Conservation (phyloP, 495 filamentous ascomycete genomes). For the Pyrenula massariospora region DNA sequence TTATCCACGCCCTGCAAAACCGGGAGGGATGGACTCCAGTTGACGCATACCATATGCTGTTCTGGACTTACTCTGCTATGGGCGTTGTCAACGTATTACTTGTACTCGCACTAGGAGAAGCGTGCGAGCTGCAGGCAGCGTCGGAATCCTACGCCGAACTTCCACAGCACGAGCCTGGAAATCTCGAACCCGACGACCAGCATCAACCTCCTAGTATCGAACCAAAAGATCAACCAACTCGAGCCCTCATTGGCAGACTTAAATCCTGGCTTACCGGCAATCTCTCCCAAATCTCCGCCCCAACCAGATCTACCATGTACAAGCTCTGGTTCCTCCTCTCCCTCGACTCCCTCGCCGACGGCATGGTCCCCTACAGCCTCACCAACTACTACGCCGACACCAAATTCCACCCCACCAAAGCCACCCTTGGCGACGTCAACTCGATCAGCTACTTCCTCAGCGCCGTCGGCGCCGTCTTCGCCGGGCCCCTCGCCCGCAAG, state of each 20-base stretch:
- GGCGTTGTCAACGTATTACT: slow-evolving; percentile 56
- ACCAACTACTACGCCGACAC: neutral
- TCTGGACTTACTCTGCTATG: slow-evolving; percentile 56
- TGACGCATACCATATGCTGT: slow-evolving; percentile 55
- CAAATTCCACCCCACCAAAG: neutral
- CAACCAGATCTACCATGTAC: slow-evolving; percentile 49
- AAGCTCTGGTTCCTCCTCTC: slow-evolving; percentile 66
- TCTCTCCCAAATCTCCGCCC: slow-evolving; percentile 40
- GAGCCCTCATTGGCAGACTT: slow-evolving; percentile 22
- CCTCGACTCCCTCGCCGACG: slow-evolving; percentile 68
- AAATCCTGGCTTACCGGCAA: neutral
- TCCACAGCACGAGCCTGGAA: neutral
- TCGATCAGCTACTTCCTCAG: neutral
- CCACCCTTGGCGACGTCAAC: neutral
- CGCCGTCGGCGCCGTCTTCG: neutral
- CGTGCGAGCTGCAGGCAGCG: slow-evolving; percentile 36
- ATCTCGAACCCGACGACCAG: neutral
- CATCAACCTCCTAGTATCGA: slow-evolving; percentile 1
- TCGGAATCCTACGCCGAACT: slow-evolving; percentile 12
- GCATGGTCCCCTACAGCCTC: slow-evolving; percentile 27
- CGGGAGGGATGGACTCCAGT: slow-evolving; percentile 39
- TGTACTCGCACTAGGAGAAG: slow-evolving; percentile 42
- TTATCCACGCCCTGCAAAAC: slow-evolving; percentile 38
- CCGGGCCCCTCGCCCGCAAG: neutral
- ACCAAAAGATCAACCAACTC: slow-evolving; percentile 27